Percentiles rank a stretch among this genome's conserved stretches.
Conservation (phyloP, 768 basidiomycete species). For the Russula olivacea region DNA sequence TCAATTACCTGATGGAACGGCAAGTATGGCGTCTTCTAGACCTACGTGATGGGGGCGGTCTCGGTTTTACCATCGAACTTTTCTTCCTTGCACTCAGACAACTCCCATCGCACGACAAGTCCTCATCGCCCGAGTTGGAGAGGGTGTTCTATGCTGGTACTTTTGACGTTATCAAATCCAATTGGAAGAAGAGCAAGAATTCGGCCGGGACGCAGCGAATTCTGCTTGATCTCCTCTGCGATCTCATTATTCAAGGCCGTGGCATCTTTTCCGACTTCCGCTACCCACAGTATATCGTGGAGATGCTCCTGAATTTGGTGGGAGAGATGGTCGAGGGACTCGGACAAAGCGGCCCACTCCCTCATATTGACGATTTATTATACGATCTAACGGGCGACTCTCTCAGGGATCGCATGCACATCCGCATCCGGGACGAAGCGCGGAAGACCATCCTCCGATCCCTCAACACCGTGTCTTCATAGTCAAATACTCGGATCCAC, state of each 20-base stretch:
- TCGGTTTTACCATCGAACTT: slow-evolving; percentile 2
- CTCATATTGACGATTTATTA: neutral
- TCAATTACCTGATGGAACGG: slow-evolving; percentile 1
- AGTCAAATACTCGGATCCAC: too few species aligned
- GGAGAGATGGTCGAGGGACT: neutral
- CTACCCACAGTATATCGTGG: neutral
- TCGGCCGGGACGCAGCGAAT: neutral
- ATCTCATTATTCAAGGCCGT: slow-evolving; percentile 5
- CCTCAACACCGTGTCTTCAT: too few species aligned
- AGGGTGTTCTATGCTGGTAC: neutral
- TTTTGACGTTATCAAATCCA: neutral
- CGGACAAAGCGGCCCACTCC: neutral
- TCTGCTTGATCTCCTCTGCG: slow-evolving; percentile 5
- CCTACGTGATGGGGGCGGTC: neutral
- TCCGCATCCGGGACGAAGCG: neutral
- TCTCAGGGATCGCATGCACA: neutral
- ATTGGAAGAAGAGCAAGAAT: neutral
- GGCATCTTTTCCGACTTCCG: neutral
- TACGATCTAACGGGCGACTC: neutral
- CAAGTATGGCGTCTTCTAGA: slow-evolving; percentile 11
- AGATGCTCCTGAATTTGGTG: neutral
- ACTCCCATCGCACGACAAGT: neutral
- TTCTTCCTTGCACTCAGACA: slow-evolving; percentile 12
- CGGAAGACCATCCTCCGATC: neutral
- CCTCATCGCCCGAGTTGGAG: neutral